Base-by-base conservation (phyloP, 2,329 filamentous ascomycete species). In the Bisporella sp. region DNA sequence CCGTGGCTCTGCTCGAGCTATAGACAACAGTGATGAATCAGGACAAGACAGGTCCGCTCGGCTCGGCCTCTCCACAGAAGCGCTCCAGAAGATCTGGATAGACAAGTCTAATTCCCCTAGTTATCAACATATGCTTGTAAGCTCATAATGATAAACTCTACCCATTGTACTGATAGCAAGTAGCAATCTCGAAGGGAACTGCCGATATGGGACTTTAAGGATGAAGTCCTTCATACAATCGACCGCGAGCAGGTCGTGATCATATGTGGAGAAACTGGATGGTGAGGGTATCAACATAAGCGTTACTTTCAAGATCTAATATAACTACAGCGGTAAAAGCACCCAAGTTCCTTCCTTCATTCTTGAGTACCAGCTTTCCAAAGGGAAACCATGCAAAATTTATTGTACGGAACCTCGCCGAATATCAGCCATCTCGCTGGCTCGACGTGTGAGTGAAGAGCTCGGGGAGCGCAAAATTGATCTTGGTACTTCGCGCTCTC, bases 301-400 rank as follows among this genome's bases (percentile, higher is more conserved):
- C n/a, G 29, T 11, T 31, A 35, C 21, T 5, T 47, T 40, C 9
- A 13, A 39, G 31, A 8, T 42, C 44, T 52, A 39, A 52, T 33
- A n/a, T 42, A 13, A 42, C 33, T 41, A 76, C 31, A 63, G 84
- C 66, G 93, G 93, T 57, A 99, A 99, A 73, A 96, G 90, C 68
- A 99, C 93, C 0, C 93, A 99, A 63, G 86, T 96, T n/a, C 93
- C 93, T 5, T 85, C 91, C 0, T 97, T 95, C 64, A 80, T 99
- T 48, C 74, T 99, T 6, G 93, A 99, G 66, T 82, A 96, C 61
- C 85, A 96, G 63, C 77, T 99, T 46, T 79, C 82, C 3, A 79
- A 85, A 55, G 92, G 91, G 4, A 85, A 82, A 56, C 73, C 81
- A 5, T 97, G 91, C 70, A 96, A 95, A 63, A 84, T 99, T 8